Conservation (phyloP, 2,329 filamentous ascomycete genomes). For the Chaetomium sp. region DNA sequence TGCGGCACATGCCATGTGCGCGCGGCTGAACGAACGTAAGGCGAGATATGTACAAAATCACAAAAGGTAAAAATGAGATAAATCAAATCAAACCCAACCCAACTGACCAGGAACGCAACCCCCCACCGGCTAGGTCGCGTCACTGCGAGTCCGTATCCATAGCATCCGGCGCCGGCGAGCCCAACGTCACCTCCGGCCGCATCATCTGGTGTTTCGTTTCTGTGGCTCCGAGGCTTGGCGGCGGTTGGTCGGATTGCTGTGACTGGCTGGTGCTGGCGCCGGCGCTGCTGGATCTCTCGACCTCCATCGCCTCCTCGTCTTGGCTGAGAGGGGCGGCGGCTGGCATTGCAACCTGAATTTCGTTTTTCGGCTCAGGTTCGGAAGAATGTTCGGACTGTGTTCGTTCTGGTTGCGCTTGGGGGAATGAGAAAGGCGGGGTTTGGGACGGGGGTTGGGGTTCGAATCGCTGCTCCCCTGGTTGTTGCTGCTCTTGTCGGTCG, state of each 20-base stretch:
- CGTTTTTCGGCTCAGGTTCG: conserved; percentile 23
- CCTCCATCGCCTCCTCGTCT: conserved; percentile 29
- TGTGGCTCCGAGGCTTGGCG: not conserved
- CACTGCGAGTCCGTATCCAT: conserved; percentile 32
- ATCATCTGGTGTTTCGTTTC: conserved; percentile 25
- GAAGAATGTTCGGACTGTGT: not conserved
- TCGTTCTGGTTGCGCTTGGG: not conserved
- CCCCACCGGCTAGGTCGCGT: not conserved
- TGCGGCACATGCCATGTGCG: not conserved
- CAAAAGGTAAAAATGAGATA: not conserved
- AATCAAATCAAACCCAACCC: conserved; percentile 5
- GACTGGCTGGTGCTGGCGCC: conserved; percentile 13
- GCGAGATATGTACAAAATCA: conserved; percentile 2
- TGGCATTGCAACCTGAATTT: conserved; percentile 17
- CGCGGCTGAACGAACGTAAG: conserved; percentile 3
- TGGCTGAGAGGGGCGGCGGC: not conserved
- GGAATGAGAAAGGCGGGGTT: not conserved
- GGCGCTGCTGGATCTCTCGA: conserved; percentile 16
- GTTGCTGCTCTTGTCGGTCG: conserved; percentile 6
- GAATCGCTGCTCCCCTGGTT: not conserved
- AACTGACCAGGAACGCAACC: not conserved
- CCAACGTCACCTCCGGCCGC: conserved; percentile 34
- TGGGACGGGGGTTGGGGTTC: not conserved
- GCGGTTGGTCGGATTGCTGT: conserved; percentile 12
- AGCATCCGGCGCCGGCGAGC: conserved; percentile 34